Base-by-base conservation (phyloP, 2,329 filamentous ascomycete genomes). In the Sodiomyces alkalinus region DNA sequence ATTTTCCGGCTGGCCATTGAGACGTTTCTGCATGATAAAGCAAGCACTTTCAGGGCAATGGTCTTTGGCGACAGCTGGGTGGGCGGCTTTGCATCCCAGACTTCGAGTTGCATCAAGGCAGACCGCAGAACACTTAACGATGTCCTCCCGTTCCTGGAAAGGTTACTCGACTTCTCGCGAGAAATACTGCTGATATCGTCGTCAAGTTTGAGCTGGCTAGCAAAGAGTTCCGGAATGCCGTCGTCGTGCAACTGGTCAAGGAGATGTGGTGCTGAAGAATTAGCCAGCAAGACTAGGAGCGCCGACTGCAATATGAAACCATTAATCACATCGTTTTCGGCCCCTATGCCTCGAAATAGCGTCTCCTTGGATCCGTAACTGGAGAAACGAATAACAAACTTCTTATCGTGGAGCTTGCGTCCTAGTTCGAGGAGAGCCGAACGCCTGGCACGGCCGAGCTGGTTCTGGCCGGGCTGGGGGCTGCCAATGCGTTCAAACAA, bases 321-420 rank as follows among this genome's bases (percentile, higher is more conserved):
- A 28, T 64, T 63, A 19, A 78, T 54, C 14, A 63, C 38, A 44
- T 85, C 78, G 2, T 60, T 51, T 41, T 77, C 69, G 27, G 60
- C 57, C 1, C 60, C 62, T 7, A 80, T 58, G 22, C 68, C 65
- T 24, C 67, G 60, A 29, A 83, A 67, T 11, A 94, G 58, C 17
- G 67, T 68, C 30, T 73, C 65, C 35, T 82, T 79, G 31, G 79
- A 70, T 6, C 73, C 71, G 39, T 82, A 75, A 35, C 85, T 75
- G 13, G 79, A 64, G 41, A 93, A 85, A 35, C 80, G 74, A 12
- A 62, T 60, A 17, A 70, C 57, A 40, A 80, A 85, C 1, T 58
- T 59, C 41, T 74, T 73, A 27, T 75, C 58, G 27, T 65, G 62
- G 22, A 76, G 56, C 40, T 70, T 73, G 24, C 63, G 58, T 2